Base-by-base conservation (phyloP, 164 flowering plant genomes). In the Taxillus chinensis region DNA sequence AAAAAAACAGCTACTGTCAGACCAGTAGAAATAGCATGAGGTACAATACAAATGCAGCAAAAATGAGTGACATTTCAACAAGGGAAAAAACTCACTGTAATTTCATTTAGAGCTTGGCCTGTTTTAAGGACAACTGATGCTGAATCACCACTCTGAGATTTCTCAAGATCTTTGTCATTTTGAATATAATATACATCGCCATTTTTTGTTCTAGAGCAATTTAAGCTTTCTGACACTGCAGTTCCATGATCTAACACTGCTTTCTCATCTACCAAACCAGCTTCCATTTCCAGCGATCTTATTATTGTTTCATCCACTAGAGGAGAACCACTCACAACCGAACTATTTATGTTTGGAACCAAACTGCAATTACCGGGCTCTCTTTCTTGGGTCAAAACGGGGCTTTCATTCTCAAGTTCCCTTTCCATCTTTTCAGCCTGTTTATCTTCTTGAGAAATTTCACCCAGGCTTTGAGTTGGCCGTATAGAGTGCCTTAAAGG, bases 401-500 rank as follows among this genome's bases (percentile, higher is more conserved):
- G 39, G 57, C 43, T 15, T n/a, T 43, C 57, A 5, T 54, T 65
- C 15, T 38, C 60, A 15, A 58, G 10, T 49, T 49, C 67, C 43
- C 16, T 45, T 46, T 67, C 71, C 41, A 61, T 42, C 48, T 63
- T 46, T 27, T 63, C 51, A 57, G 42, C 51, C 10, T 62, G 68
- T 0, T 7, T 62, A 62, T 72, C 68, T 51, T 67, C 74, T 46
- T 62, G 39, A 61, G 68, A 70, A 11, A 13, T 43, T 65, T 17
- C 69, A 53, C 71, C 74, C 8, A 59, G 54, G 41, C 45, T 53
- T 17, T 67, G 56, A 41, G 55, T 51, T 16, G 64, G 57, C 52
- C 60, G 67, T 27, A 69, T 3, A 59, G 69, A 63, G 57, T 80
- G 59, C 41, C 58, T 63, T 12, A 82, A 38, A n/a, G 86, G 92